Base-by-base conservation (phyloP, 2,329 filamentous ascomycete species). In the Microthyrium microscopicum region DNA sequence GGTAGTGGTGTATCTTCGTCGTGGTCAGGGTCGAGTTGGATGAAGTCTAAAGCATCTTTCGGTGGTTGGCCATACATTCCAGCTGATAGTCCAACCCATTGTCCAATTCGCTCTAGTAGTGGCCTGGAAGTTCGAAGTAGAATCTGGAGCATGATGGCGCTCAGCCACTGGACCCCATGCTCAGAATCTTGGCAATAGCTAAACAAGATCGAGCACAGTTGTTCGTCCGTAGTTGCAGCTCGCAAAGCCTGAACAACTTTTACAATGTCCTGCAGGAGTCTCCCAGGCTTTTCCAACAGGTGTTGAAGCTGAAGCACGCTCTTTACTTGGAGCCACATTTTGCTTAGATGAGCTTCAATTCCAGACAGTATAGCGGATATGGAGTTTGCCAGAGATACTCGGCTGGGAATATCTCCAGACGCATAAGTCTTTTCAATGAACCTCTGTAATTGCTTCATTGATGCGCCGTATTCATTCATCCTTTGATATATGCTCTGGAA, bases 131-230 rank as follows among this genome's bases (percentile, higher is more conserved):
- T 70, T 25, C 67, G 61, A 28, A 62, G 59, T 12, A 89, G 51
- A 1, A 87, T 62, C 40, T 82, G 71, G 12, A 73, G 67, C 46
- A 82, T 66, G 20, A 81, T 64, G 16, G 68, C 62, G 15, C 69
- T 67, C 16, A 84, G 53, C 37, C 71, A 67, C 9, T 60, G 58
- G 31, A 73, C 69, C 20, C 67, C 65, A 41, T 79, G 68, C 38
- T 83, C 74, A 4, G 73, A 63, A 8, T 69, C 44, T 18, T 57
- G 41, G 2, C 54, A 43, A 16, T 44, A 45, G 20, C 51, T 41
- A 41, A 56, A 53, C 5, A 59, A 38, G n/a, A 47, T 46, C 2
- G 52, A 53, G 4, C 53, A 44, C 8, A 59, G 34, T 13, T 56
- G 49, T 39, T 55, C 50, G 25, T 58, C 53, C 12, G 46, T 49